Evolutionary conservation across 2,329 filamentous ascomycete genomes (phyloP), one percentile per base, ranked within the genome.

Genomic region (Stylonectria norvegica): DNA sequence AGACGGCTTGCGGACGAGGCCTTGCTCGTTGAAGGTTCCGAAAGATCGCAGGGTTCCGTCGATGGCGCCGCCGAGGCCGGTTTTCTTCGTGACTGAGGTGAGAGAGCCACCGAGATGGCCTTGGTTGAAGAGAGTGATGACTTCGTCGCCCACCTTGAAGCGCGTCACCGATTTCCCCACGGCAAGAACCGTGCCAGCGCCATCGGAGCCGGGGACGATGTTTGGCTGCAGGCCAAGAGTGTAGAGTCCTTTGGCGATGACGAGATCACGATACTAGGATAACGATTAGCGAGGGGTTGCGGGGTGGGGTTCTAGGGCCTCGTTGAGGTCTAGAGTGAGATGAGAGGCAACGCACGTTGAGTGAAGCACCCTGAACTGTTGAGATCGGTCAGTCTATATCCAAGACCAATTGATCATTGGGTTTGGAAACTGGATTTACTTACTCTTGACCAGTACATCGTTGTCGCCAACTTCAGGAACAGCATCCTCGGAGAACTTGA

Each of bases 1-100:
- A 16, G 57, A 58, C 1, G 87, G 86, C 40, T 76, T 70, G 33
- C 66, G 67, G 12, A 89, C 83, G 4, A 91, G 70, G 2, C 85
- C 85, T 16, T 62, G 75, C 66, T 89, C 81, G 43, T 78, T 71
- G 59, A 86, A 89, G 9, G 79, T 75, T 43, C 69, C 85, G 49
- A 85, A 81, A 51, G 84, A 71, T 31, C 84, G 76, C 18, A 91
- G 71, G 0, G 75, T 76, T 42, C 87, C 87, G 53, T 89, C 78
- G 1, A 85, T 40, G 9, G 71, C 71, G 34, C 84, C 85, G 39
- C 86, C 86, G 2, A 89, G 74, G 3, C 83, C 83, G 1, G 79
- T 79, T 1, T 45, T 39, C 5, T 66, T 41, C 18, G 62, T 65
- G 1, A 48, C 44, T 2, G 40, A 10, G 22, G 61, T 61, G n/a